These are phyloP conservation scores for Haberlea rhodopensis DNA, from an alignment of 257 asterid species.

Conservation along the genomic window DNA sequence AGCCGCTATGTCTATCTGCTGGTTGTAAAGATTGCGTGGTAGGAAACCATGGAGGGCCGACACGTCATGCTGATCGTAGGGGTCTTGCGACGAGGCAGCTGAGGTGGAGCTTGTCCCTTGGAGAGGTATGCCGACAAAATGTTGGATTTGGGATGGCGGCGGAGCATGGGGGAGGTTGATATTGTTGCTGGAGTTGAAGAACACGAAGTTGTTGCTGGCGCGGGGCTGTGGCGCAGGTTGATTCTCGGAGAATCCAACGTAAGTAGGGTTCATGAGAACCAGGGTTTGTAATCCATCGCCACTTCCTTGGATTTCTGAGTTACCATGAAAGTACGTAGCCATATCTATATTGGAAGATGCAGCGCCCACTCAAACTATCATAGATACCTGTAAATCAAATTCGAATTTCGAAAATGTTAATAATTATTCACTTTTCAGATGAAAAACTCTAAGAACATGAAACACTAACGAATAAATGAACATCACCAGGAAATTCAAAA, in stretches of 20 bases:
- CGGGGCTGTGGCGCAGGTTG: conserved; percentile 37
- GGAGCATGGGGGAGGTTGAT: conserved; percentile 59
- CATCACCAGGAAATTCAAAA: background rate
- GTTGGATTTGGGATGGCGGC: conserved; percentile 52
- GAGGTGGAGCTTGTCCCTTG: conserved; percentile 29
- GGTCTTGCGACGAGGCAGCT: conserved; percentile 34
- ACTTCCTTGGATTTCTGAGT: conserved; percentile 67
- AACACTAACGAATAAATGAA: background rate
- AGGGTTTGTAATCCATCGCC: conserved; percentile 86
- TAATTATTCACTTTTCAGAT: background rate
- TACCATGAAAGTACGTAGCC: conserved; percentile 88
- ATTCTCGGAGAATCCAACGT: conserved; percentile 72
- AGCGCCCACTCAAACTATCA: background rate
- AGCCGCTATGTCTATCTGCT: conserved; percentile 34
- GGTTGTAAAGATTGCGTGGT: conserved; percentile 58
- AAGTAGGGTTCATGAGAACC: conserved; percentile 88
- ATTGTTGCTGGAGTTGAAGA: conserved; percentile 56
- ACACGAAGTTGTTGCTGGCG: conserved; percentile 48
- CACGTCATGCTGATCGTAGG: conserved; percentile 36
- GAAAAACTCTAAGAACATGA: too few relatives aligned
- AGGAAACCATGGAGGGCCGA: conserved; percentile 63
- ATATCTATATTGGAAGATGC: conserved; percentile 31
- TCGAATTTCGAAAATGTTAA: background rate
- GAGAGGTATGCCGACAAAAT: conserved; percentile 74
- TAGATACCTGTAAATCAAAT: conserved; percentile 8